Evolutionary conservation across 371 early-diverging fungal genomes (phyloP).

Genomic region (Syncephalastrum contaminatum): DNA sequence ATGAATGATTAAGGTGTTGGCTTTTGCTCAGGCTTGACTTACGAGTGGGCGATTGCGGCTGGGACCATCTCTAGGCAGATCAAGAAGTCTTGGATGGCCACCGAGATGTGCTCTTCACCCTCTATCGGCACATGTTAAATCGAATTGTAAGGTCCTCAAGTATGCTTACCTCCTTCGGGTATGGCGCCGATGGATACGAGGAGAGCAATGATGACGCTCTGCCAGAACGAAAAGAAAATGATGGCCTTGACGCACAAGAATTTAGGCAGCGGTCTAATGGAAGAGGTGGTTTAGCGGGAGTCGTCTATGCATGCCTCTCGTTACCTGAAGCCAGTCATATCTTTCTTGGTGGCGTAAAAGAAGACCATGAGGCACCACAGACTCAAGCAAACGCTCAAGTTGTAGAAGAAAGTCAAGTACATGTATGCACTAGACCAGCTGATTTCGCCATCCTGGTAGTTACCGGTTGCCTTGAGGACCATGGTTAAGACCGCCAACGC

Average conservation of each 20-base stretch:
- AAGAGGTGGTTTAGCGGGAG: neutral
- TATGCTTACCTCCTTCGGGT: constrained; percentile 51
- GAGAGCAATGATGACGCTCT: constrained; percentile 85
- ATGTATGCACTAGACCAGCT: constrained; percentile 71
- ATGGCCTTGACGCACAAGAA: constrained; percentile 94
- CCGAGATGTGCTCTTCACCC: constrained; percentile 73
- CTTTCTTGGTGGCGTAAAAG: constrained; percentile 81
- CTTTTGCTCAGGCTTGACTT: constrained; percentile 11
- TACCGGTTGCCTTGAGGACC: constrained; percentile 69
- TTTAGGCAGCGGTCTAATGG: constrained; percentile 83
- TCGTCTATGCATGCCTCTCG: neutral
- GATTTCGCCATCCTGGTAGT: constrained; percentile 84
- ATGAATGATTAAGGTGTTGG: neutral
- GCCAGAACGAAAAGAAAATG: constrained; percentile 96
- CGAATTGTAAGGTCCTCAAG: neutral
- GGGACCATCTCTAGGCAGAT: constrained; percentile 92
- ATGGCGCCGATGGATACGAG: constrained; percentile 76
- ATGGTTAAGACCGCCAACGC: constrained; percentile 77
- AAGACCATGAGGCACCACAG: constrained; percentile 90
- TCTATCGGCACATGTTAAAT: constrained; percentile 6
- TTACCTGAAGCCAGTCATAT: constrained; percentile 78
- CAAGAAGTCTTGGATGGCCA: constrained; percentile 88
- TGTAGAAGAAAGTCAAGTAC: constrained; percentile 84
- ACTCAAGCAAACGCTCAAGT: constrained; percentile 79
- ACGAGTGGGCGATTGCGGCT: constrained; percentile 83